A percentile compares a stretch with the other conserved stretches of the same genome.
These are phyloP conservation scores for Rhizophora mangle DNA, from an alignment of 345 rosid genomes.

Conservation along the genomic window DNA sequence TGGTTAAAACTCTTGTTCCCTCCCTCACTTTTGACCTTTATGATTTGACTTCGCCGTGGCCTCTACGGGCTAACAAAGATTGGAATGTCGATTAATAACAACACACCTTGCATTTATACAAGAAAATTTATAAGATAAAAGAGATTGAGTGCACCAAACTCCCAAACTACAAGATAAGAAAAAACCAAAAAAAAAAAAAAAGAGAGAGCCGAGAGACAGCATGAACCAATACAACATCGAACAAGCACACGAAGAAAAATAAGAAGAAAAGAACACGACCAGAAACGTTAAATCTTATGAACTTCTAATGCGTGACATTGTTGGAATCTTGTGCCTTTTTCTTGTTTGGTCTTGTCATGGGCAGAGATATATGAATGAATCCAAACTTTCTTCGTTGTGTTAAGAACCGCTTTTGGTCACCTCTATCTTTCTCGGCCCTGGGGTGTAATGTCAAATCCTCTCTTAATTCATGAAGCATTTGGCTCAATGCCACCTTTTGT, in stretches of 20 bases:
- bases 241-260: neutral
- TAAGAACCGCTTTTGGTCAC: conserved; percentile 47
- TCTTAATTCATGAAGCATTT: conserved; percentile 78
- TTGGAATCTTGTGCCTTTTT: conserved; percentile 47
- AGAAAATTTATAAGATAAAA: neutral
- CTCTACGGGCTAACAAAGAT: no score
- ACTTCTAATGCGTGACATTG: conserved; percentile 17
- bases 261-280: neutral
- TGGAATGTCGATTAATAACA: no score
- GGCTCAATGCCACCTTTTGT: conserved; percentile 71
- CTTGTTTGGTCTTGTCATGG: conserved; percentile 67
- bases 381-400: conserved; percentile 79
- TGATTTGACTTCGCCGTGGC: no score
- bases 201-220: neutral
- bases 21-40: no score
- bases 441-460: conserved; percentile 53
- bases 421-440: conserved; percentile 39
- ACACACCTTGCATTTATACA: neutral
- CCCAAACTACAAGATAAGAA: neutral
- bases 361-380: conserved; percentile 79
- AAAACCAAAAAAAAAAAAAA: neutral
- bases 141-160: neutral
- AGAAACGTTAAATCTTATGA: neutral
- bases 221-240: neutral
- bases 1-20: no score